Conservation (phyloP, 2,329 filamentous ascomycete genomes). For the Zasmidium angulare region DNA sequence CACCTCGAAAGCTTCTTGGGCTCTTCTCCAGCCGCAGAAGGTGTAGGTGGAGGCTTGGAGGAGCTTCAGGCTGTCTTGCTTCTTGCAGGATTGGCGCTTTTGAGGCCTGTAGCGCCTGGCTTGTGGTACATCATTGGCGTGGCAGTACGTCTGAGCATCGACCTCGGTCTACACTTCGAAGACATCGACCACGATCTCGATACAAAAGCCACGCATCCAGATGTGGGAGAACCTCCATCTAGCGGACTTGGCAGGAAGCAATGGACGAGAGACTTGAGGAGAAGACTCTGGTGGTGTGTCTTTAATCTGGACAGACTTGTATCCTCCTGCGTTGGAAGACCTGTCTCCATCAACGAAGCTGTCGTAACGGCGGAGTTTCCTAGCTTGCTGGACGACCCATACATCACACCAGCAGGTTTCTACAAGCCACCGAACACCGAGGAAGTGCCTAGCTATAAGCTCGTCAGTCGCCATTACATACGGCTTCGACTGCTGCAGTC, state of each 20-base stretch:
- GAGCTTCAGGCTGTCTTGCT: constrained; percentile 91
- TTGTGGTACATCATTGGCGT: constrained; percentile 98
- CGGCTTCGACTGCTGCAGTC: constrained; percentile 85
- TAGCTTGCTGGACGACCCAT: constrained; percentile 81
- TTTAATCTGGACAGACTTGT: constrained; percentile 91
- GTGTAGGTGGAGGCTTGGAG: constrained; percentile 84
- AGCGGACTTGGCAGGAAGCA: constrained; percentile 63
- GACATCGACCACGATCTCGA: constrained; percentile 66
- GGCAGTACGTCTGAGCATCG: constrained; percentile 83
- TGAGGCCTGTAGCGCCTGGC: constrained; percentile 87
- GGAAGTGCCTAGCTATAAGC: constrained; percentile 73
- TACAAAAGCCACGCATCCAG: constrained; percentile 17
- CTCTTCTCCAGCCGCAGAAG: constrained; percentile 61
- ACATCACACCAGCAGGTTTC: constrained; percentile 80
- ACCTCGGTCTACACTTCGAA: constrained; percentile 89
- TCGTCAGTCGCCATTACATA: constrained; percentile 89
- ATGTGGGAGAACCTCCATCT: constrained; percentile 6
- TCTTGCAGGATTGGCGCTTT: constrained; percentile 84
- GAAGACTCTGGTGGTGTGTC: constrained; percentile 94
- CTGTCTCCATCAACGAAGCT: constrained; percentile 93
- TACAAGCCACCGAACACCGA: constrained; percentile 56
- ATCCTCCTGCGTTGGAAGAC: constrained; percentile 87
- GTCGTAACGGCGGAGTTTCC: constrained; percentile 95
- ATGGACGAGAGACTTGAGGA: constrained; percentile 81
- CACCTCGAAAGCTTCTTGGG: constrained; percentile 83